Evolutionary conservation across 208 protist genomes (phyloP).

Genomic region (Wallacemonas sp.): DNA sequence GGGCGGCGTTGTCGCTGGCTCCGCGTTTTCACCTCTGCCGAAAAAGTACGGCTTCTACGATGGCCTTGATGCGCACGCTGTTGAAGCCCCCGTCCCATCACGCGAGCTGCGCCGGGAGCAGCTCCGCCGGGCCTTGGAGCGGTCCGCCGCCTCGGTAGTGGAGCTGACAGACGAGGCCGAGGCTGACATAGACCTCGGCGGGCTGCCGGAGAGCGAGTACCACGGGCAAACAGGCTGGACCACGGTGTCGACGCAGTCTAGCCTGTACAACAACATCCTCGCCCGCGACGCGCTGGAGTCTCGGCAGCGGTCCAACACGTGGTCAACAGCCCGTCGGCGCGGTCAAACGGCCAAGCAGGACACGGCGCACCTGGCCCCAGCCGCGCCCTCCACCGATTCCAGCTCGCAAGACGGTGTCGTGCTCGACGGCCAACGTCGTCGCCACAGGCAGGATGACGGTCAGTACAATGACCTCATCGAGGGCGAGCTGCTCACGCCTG

Average conservation of each 20-base stretch:
- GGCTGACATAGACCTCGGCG: conserved; percentile 73
- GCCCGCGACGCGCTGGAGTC: conserved; percentile 65
- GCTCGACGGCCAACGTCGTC: conserved; percentile 52
- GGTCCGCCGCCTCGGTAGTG: conserved; percentile 55
- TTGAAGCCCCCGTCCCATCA: conserved; percentile 26
- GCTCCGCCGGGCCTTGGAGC: conserved; percentile 60
- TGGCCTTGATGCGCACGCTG: conserved; percentile 66
- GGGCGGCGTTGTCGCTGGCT: conserved; percentile 36
- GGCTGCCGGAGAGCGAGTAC: conserved; percentile 64
- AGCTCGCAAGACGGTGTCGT: conserved; percentile 20
- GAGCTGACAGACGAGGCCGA: conserved; percentile 83
- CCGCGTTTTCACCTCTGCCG: conserved; percentile 67
- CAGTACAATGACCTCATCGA: conserved; percentile 52
- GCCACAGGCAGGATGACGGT: conserved; percentile 47
- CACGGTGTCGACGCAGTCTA: conserved; percentile 76
- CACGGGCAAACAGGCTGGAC: conserved; percentile 75
- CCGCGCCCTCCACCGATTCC: background rate
- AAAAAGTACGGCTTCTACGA: conserved; percentile 64
- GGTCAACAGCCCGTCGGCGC: conserved; percentile 35
- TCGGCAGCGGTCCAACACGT: conserved; percentile 79
- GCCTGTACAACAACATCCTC: conserved; percentile 65
- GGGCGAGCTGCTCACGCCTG: conserved; percentile 62
- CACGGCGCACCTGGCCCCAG: background rate
- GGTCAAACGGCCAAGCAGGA: background rate
- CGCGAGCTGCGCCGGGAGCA: conserved; percentile 47